Evolutionary conservation across 768 basidiomycete species (phyloP).

Genomic region (Panellus pusillus): DNA sequence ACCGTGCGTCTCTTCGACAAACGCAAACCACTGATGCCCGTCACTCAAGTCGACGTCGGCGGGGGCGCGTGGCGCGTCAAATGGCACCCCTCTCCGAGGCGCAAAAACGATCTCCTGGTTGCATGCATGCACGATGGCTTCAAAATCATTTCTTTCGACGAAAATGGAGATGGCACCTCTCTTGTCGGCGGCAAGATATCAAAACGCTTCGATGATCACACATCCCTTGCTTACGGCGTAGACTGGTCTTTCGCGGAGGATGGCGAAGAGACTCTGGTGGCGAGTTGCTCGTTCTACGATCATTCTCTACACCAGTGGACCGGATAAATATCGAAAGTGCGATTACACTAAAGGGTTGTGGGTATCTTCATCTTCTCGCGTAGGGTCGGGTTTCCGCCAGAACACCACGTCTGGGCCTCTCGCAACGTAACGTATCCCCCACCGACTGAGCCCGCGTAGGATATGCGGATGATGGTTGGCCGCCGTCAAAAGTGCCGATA

Average conservation of each 20-base stretch:
- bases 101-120: conserved; percentile 77
- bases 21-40: conserved; percentile 59
- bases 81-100: conserved; percentile 80
- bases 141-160: conserved; percentile 67
- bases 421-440: conserved; percentile 67
- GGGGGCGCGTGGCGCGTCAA: conserved; percentile 97
- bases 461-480: conserved; percentile 61
- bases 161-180: conserved; percentile 15
- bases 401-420: conserved; percentile 58
- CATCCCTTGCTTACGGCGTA: conserved; percentile 85
- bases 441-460: conserved; percentile 72
- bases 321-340: conserved; percentile 40
- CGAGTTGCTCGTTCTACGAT: conserved; percentile 96
- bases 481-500: conserved; percentile 65
- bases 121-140: conserved; percentile 99
- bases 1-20: conserved; percentile 80
- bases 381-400: conserved; percentile 43
- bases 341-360: background rate
- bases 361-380: conserved; percentile 24
- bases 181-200: conserved; percentile 37
- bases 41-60: conserved; percentile 67
- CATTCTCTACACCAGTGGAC: conserved; percentile 80
- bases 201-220: conserved; percentile 71
- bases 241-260: conserved; percentile 73
- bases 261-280: conserved; percentile 55